Conservation (phyloP, 2,329 filamentous ascomycete species). For the Aspergillus tanneri region DNA sequence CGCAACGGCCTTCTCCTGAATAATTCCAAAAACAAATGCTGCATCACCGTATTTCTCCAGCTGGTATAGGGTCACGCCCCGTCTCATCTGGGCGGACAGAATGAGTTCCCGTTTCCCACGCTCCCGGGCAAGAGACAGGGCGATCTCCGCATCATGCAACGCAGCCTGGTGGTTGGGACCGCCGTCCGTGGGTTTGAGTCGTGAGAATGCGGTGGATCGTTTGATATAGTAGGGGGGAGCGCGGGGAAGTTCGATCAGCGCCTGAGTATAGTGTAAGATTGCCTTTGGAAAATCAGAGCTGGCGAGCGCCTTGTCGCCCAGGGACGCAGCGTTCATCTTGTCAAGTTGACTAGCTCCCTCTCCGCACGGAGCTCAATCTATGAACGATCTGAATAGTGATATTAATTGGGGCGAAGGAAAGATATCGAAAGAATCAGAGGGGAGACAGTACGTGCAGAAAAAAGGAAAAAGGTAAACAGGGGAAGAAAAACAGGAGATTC, state of each 20-base stretch:
- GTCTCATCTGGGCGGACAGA: slow-evolving; percentile 75
- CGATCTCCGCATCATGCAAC: slow-evolving; percentile 67
- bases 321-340: slow-evolving; percentile 53
- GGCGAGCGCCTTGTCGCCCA: slow-evolving; percentile 62
- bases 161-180: slow-evolving; percentile 49
- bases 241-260: slow-evolving; percentile 60
- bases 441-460: background rate
- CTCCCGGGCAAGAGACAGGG: slow-evolving; percentile 60
- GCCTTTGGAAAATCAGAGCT: slow-evolving; percentile 65
- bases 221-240: slow-evolving; percentile 79
- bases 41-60: slow-evolving; percentile 73
- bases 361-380: background rate
- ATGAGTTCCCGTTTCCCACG: slow-evolving; percentile 75
- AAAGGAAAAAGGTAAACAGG: background rate
- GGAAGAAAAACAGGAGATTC: background rate
- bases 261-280: slow-evolving; percentile 65
- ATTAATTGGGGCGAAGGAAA: background rate
- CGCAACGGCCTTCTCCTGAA: slow-evolving; percentile 52
- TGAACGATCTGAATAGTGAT: background rate
- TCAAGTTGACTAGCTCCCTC: background rate
- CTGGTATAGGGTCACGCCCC: slow-evolving; percentile 70
- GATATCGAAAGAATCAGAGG: too few relatives aligned
- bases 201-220: slow-evolving; percentile 75
- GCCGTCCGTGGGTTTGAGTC: slow-evolving; percentile 54
- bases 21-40: slow-evolving; percentile 63